Base-by-base conservation (phyloP, 75 land plant species). In the Sequoiadendron giganteum region DNA sequence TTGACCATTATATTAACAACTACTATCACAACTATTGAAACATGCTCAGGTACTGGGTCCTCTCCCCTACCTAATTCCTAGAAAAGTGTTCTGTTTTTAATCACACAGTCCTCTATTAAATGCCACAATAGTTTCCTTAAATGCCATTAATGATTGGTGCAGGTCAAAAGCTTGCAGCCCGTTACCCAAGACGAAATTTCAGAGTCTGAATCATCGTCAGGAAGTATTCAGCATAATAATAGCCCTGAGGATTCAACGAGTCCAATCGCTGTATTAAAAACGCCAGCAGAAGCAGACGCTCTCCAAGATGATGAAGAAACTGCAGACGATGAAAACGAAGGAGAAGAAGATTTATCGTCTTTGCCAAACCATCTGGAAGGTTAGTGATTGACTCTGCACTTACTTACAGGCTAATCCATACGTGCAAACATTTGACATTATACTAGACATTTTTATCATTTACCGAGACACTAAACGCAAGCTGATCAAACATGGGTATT, bases 231-330 rank as follows among this genome's bases (percentile, higher is more conserved):
- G 49, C 84, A 82, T 47, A 10, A n/a, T 45, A 43, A 28, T 47
- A 45, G 84, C 84, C 21, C 28, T 2, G 84, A 75, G 15, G 38
- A 75, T 2, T 42, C 84, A n/a, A 47, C 47, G 28, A 82, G 52
- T 10, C 84, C 84, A 45, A 30, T 82, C 49, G 40, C 83, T 80
- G 83, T 43, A 21, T 25, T 80, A 43, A 45, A 82, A 10, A 8
- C 45, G 5, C 84, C 84, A 11, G 15, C 84, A 82, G 84, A 82
- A 45, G 52, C 84, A 82, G 84, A 82, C 10, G 82, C 81, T 38
- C 48, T 2, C 47, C 48, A 81, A 21, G 45, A 42, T 42, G 83
- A 42, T 42, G 49, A 21, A 1, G 52, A 43, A 82, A 42, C 84
- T 43, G 32, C n/a, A 43, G 48, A 47, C 10, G 30, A 47, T 25